phyloP scores from a whole-genome alignment of 116 monocot genomes.

The Papilionanthe hybrid region DNA sequence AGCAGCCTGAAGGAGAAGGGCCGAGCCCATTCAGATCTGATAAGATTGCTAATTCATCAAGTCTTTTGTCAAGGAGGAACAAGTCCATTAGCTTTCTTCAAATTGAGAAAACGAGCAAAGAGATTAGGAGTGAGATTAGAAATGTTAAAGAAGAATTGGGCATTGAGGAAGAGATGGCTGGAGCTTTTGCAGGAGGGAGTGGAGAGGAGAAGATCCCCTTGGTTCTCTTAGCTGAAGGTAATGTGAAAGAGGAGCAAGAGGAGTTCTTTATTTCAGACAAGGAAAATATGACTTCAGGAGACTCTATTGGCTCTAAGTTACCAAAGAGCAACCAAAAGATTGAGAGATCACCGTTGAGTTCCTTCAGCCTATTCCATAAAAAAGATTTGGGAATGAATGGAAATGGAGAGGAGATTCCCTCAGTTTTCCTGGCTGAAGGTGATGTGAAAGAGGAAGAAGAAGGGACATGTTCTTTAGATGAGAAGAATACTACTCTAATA shows the following conservation, averaged over 20 bases:
- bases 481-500: slow-evolving; percentile 28
- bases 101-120: slow-evolving; percentile 32
- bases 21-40: slow-evolving; percentile 14
- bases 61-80: slow-evolving; percentile 60
- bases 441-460: slow-evolving; percentile 16
- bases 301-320: slow-evolving; percentile 7
- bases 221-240: slow-evolving; percentile 20
- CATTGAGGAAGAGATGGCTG: background rate
- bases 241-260: slow-evolving; percentile 16
- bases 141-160: background rate
- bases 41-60: slow-evolving; percentile 25
- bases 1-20: slow-evolving; percentile 3
- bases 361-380: background rate
- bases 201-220: slow-evolving; percentile 17
- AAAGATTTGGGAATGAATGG: background rate
- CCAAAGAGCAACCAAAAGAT: background rate
- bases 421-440: slow-evolving; percentile 15
- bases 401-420: slow-evolving; percentile 11
- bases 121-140: background rate
- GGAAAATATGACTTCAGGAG: slow-evolving; percentile 28
- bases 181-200: background rate
- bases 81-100: slow-evolving; percentile 52
- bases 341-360: background rate
- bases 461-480: slow-evolving; percentile 20
- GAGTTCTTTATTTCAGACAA: slow-evolving; percentile 28